phyloP scores from a whole-genome alignment of 805 yeast genomes.

The Suhomyces vadensis region DNA sequence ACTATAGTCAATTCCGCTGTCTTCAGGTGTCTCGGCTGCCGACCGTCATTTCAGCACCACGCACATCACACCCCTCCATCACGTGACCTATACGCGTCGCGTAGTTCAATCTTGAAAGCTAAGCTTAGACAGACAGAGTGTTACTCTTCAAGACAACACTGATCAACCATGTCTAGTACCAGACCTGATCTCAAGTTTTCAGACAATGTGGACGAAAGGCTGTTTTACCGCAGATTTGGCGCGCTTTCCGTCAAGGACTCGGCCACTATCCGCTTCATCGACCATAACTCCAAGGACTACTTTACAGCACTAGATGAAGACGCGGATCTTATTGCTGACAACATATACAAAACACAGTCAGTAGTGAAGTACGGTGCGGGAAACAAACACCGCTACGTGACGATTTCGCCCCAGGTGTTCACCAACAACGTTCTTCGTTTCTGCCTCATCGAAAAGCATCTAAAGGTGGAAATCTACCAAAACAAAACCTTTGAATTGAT shows the following conservation, averaged over 20 bases:
- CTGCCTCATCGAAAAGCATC: conserved; percentile 68
- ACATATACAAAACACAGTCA: conserved; percentile 78
- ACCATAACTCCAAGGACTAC: conserved; percentile 69
- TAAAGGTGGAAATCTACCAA: conserved; percentile 79
- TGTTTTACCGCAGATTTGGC: conserved; percentile 45
- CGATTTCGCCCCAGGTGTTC: conserved; percentile 76
- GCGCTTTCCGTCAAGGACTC: conserved; percentile 50
- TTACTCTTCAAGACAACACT: too few species aligned
- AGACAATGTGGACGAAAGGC: conserved; percentile 43
- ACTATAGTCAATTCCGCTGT: too few species aligned
- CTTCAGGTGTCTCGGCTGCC: too few species aligned
- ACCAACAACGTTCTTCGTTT: conserved; percentile 58
- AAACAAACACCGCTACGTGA: conserved; percentile 55
- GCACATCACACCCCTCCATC: too few species aligned
- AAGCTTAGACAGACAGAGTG: not conserved
- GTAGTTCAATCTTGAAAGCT: not conserved
- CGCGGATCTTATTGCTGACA: conserved; percentile 80
- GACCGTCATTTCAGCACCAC: too few species aligned
- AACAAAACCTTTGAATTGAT: conserved; percentile 55
- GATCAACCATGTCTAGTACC: conserved; percentile 40
- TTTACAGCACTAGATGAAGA: conserved; percentile 73
- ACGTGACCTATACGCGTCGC: conserved; percentile 1
- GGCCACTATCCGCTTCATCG: conserved; percentile 66
- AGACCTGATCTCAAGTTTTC: conserved; percentile 45
- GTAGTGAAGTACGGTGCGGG: conserved; percentile 66